Conservation (phyloP, 371 early-diverging fungal genomes). For the Smittium mucronatum region DNA sequence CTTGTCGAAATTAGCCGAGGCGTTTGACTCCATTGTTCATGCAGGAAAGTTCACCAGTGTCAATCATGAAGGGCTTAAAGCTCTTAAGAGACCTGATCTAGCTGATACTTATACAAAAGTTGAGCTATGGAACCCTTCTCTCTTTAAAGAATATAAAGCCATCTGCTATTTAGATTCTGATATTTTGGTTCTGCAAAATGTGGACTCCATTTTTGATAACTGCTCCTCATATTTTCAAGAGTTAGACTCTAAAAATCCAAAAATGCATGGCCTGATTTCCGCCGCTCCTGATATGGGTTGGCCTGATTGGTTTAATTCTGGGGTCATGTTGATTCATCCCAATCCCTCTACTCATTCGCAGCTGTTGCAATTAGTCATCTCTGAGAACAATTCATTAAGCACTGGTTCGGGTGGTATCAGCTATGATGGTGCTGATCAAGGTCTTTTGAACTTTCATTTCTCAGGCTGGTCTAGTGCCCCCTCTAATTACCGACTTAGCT, state of each 20-base stretch:
- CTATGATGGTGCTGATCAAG: constrained; percentile 81
- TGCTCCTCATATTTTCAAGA: constrained; percentile 17
- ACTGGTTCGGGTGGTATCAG: background rate
- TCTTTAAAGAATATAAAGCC: constrained; percentile 39
- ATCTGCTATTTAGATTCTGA: constrained; percentile 87
- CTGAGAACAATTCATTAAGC: background rate
- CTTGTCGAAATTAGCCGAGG: constrained; percentile 33
- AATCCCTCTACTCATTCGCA: constrained; percentile 26
- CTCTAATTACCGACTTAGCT: constrained; percentile 60
- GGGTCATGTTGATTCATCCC: constrained; percentile 76
- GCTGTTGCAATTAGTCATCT: constrained; percentile 9
- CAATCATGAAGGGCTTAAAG: constrained; percentile 41
- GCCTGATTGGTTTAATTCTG: constrained; percentile 93
- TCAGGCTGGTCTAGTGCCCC: constrained; percentile 52
- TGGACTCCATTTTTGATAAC: constrained; percentile 67
- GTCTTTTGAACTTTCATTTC: constrained; percentile 80
- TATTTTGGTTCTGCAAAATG: constrained; percentile 56
- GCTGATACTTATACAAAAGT: constrained; percentile 80
- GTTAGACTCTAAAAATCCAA: background rate
- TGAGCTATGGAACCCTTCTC: constrained; percentile 60
- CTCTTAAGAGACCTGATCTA: constrained; percentile 81
- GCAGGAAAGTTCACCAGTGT: constrained; percentile 38
- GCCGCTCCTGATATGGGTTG: constrained; percentile 79
- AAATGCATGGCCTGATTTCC: constrained; percentile 44
- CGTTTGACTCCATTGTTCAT: constrained; percentile 50